These are phyloP conservation scores for Metschnikowia peoriensis DNA, from an alignment of 805 yeast genomes.

Conservation along the genomic window DNA sequence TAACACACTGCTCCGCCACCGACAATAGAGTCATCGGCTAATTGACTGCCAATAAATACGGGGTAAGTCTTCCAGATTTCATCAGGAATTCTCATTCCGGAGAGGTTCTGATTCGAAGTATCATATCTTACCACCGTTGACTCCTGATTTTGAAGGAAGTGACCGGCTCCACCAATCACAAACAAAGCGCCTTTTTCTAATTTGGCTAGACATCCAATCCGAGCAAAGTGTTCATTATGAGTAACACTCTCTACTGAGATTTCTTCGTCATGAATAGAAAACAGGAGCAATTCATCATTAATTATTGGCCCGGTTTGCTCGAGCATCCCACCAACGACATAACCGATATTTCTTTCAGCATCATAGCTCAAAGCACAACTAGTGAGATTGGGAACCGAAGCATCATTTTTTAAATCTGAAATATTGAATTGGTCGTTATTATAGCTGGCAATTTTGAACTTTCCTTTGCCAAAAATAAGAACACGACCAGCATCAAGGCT, in stretches of 20 bases:
- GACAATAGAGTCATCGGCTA: constrained; percentile 30
- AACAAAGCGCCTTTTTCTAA: constrained; percentile 34
- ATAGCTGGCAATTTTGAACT: constrained; percentile 1
- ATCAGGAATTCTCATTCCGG: constrained; percentile 23
- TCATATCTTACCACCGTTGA: constrained; percentile 34
- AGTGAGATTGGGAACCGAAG: constrained; percentile 21
- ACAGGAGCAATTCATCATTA: constrained; percentile 34
- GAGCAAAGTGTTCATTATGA: constrained; percentile 31
- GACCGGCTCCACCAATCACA: constrained; percentile 59
- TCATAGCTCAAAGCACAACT: constrained; percentile 39
- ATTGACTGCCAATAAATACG: constrained; percentile 54
- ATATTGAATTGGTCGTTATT: background rate
- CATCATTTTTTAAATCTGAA: background rate
- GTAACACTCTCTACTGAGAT: constrained; percentile 15
- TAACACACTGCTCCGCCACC: constrained; percentile 85
- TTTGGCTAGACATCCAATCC: constrained; percentile 49
- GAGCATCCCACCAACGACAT: constrained; percentile 49
- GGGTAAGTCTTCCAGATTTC: constrained; percentile 44
- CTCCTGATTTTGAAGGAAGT: constrained; percentile 30
- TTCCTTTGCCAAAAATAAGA: constrained; percentile 14
- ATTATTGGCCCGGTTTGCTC: constrained; percentile 28
- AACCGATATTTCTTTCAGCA: constrained; percentile 30
- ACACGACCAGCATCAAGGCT: constrained; percentile 1
- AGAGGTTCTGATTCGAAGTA: constrained; percentile 4
- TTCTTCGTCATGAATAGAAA: constrained; percentile 21